A percentile compares a stretch with the other conserved stretches of the same genome.
Conservation (phyloP, 2,329 filamentous ascomycete species). For the Cladophialophora bantiana region DNA sequence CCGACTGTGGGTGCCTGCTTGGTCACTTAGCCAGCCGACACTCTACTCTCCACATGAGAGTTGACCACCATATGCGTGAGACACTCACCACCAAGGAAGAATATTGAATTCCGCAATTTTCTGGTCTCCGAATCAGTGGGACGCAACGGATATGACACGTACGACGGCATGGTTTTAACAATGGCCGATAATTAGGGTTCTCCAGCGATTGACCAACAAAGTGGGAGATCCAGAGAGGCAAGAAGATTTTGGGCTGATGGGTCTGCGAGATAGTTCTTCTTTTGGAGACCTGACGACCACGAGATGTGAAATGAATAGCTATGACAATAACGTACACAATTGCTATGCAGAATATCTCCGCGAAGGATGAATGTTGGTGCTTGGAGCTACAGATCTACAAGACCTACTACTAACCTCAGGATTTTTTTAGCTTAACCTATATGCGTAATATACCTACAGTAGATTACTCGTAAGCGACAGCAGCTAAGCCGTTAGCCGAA, state of each 20-base stretch:
- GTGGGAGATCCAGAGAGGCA: not conserved
- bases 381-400: no score
- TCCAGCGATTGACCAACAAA: not conserved
- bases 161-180: not conserved
- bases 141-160: not conserved
- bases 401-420: no score
- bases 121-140: not conserved
- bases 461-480: no score
- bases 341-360: not conserved
- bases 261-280: not conserved
- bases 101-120: not conserved
- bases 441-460: no score
- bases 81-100: not conserved
- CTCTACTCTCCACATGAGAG: not conserved
- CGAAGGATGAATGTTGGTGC: not conserved
- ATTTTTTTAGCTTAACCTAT: no score
- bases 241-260: not conserved
- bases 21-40: not conserved
- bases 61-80: not conserved
- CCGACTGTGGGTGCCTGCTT: not conserved
- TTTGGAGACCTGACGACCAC: not conserved
- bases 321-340: not conserved
- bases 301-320: not conserved
- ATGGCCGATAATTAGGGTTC: not conserved
- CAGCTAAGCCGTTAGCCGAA: no score